Evolutionary conservation across 805 yeast genomes (phyloP), one percentile per base, ranked within the genome.

Genomic region (Yarrowia sp.): DNA sequence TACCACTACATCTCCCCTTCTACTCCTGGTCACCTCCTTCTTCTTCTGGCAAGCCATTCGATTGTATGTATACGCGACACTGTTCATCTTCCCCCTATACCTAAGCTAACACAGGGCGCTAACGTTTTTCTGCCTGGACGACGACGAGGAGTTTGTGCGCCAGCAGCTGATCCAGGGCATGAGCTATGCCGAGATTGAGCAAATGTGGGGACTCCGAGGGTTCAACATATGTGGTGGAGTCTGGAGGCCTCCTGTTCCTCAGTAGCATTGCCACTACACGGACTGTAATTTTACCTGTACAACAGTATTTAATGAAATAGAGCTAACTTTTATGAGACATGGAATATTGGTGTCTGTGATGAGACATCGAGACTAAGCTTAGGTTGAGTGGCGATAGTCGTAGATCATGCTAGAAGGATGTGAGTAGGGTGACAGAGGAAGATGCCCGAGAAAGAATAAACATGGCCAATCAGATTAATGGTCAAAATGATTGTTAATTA

Each of bases 61-160:
- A 55, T 28, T 55, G 61, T 55, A 55, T 55, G 61, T 55, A 55
- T 55, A 39, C 38, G n/a, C 47, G 38, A 5, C 60, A 11, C 60
- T 51, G 9, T 38, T 51, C 44, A 38, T 51, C 60, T n/a, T 51
- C 36, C 47, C 61, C 61, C 41, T 13, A 11, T 55, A 28, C 47
- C 61, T 39, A 39, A 32, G 41, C 61, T 55, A 55, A 55, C 61
- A 41, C 61, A 55, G 61, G 61, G 61, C 61, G 10, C 47, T 55
- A 18, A 55, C 47, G 8, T 55, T 55, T 41, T 41, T 55, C 47
- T 55, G 61, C 42, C 61, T 55, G 38, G 47, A 55, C 43, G 61
- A 55, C 47, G 61, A 55, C 47, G 61, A 55, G 47, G 61, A 55
- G 38, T 55, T 55, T 55, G 61, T 55, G 31, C 61, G 61, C 35